Base-by-base conservation (phyloP, 148 eudicot genomes). In the Rhododendron simsii region DNA sequence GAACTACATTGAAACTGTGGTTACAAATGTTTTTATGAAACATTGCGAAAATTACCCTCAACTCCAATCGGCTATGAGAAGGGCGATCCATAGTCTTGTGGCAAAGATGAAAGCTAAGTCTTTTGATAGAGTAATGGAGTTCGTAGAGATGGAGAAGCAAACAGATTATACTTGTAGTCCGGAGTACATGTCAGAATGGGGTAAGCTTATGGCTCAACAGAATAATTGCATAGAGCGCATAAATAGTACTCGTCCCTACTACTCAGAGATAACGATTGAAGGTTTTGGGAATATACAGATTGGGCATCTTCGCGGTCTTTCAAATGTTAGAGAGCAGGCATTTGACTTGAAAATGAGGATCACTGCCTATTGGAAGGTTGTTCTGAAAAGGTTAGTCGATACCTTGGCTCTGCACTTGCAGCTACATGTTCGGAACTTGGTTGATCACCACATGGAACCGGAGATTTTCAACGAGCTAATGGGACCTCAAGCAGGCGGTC, bases 381-480 rank as follows among this genome's bases (percentile, higher is more conserved):
- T 93, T 23, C 69, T 93, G 15, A 90, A 85, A 45, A 87, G 96
- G n/a, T 37, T 93, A 47, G 93, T 93, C 0, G 96, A 94, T 81
- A 88, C 85, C 1, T 86, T 92, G 87, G 98, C 96, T 0, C 76
- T 92, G 61, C 93, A 95, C 63, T 21, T 95, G 87, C 81, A 88
- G 26, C 91, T 89, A 13, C 84, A 85, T 28, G 78, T 94, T 3
- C 89, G 84, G 74, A 92, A 92, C 20, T 21, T 93, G 88, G 96
- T 92, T 65, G 87, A 91, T 37, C 88, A 85, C 20, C 92, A 92
- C 5, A 11, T 93, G 86, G 92, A 92, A 51, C 8, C 0, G 2
- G 94, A 92, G 89, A 89, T 94, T 23, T 90, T 93, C 47, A 55
- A 84, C 4, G 93, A 94, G 84, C 2, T 93, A 15, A 88, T 92